These are phyloP conservation scores for Sugiyamaella pinicola DNA, from an alignment of 1,139 yeast species.

Conservation along the genomic window DNA sequence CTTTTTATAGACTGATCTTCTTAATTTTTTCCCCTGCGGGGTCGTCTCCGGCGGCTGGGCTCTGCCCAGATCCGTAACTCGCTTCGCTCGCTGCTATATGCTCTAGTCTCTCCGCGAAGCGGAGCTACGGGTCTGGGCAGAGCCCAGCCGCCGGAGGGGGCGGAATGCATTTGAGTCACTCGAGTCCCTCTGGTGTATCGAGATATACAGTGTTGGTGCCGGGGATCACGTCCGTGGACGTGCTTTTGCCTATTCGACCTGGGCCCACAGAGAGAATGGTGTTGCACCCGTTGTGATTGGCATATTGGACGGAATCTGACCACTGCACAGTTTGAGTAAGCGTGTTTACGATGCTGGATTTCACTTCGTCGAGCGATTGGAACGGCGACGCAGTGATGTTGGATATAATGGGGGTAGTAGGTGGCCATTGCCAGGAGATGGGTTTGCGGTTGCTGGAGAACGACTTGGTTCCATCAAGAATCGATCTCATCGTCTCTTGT, in stretches of 20 bases:
- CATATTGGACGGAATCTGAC: conserved; percentile 36
- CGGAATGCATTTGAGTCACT: conserved; percentile 1
- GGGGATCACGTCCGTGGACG: conserved; percentile 21
- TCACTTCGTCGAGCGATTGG: conserved; percentile 36
- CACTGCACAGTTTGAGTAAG: conserved; percentile 41
- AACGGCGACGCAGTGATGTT: conserved; percentile 43
- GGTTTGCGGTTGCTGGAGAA: not conserved
- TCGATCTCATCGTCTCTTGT: conserved; percentile 36
- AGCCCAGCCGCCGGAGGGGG: no score
- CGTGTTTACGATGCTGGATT: conserved; percentile 33
- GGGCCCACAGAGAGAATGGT: conserved; percentile 38
- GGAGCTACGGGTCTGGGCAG: no score
- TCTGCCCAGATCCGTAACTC: not conserved
- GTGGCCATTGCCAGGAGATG: conserved; percentile 34
- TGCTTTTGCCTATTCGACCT: conserved; percentile 35
- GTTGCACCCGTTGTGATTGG: conserved; percentile 26
- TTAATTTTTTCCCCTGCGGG: no score
- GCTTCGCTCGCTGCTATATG: not conserved
- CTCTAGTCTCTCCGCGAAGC: no score
- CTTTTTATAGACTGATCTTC: not conserved
- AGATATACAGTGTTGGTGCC: conserved; percentile 19
- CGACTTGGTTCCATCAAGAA: conserved; percentile 20
- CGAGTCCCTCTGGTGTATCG: conserved; percentile 21
- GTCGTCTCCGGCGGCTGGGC: no score
- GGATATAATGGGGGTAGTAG: conserved; percentile 36